Evolutionary conservation across 2,329 filamentous ascomycete genomes (phyloP).

Genomic region (Penicillium sp.): DNA sequence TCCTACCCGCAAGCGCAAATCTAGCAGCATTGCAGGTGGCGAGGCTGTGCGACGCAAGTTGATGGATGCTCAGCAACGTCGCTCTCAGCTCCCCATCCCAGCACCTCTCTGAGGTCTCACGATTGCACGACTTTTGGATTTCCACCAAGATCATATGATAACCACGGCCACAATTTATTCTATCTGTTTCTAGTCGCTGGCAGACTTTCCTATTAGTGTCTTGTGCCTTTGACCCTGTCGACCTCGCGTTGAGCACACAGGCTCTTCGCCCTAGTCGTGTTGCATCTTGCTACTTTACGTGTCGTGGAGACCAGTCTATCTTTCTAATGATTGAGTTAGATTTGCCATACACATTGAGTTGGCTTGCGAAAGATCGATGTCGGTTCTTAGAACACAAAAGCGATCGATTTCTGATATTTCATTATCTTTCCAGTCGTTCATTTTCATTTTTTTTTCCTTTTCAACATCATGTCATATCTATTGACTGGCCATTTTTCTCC

Average conservation of each 20-base stretch:
- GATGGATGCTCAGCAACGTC: constrained; percentile 41
- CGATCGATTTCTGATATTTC: constrained; percentile 14
- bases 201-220: constrained; percentile 15
- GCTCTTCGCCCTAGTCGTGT: constrained; percentile 2
- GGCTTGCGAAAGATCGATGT: constrained; percentile 15
- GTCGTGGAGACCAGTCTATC: constrained; percentile 1
- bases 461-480: constrained; percentile 8
- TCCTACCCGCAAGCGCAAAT: constrained; percentile 42
- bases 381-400: constrained; percentile 17
- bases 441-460: background rate
- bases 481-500: constrained; percentile 12
- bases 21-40: constrained; percentile 37
- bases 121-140: constrained; percentile 24
- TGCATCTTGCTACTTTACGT: background rate
- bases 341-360: background rate
- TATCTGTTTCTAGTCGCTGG: constrained; percentile 21
- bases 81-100: constrained; percentile 39
- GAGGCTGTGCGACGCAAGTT: constrained; percentile 46
- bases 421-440: background rate
- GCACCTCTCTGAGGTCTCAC: background rate
- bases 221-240: background rate
- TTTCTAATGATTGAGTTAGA: background rate
- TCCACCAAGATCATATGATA: constrained; percentile 23
- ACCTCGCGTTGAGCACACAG: constrained; percentile 1
- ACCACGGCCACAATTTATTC: constrained; percentile 23